phyloP scores from a whole-genome alignment of 2,329 filamentous ascomycete species.

The Aspergillus hortae region DNA sequence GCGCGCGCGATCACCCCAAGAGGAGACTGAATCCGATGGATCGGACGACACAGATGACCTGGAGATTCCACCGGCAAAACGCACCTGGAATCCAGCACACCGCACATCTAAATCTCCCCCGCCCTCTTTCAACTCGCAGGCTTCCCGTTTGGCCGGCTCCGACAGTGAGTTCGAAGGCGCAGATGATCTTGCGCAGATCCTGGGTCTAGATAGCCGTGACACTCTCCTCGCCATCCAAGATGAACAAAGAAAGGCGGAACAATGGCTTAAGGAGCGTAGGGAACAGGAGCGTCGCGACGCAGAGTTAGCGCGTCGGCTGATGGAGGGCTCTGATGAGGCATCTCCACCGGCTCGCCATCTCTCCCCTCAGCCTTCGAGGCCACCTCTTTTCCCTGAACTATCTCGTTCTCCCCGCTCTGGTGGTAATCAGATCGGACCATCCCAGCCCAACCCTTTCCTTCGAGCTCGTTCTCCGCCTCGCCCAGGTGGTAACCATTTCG shows the following conservation, averaged over 20 bases:
- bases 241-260: slow-evolving; percentile 30
- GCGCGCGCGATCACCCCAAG: slow-evolving; percentile 7
- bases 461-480: no score
- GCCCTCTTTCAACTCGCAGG: slow-evolving; percentile 1
- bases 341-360: slow-evolving; percentile 7
- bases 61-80: slow-evolving; percentile 10
- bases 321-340: slow-evolving; percentile 25
- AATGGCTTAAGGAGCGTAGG: slow-evolving; percentile 25
- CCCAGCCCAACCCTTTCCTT: no score
- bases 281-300: slow-evolving; percentile 36
- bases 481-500: no score
- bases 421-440: background rate
- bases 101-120: background rate
- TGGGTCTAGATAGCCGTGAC: slow-evolving; percentile 24
- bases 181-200: slow-evolving; percentile 19
- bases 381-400: background rate
- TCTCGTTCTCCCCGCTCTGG: background rate
- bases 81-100: background rate
- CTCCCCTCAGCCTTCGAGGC: slow-evolving; percentile 4
- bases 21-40: slow-evolving; percentile 1
- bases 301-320: slow-evolving; percentile 37
- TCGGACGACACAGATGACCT: slow-evolving; percentile 9
- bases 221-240: slow-evolving; percentile 23
- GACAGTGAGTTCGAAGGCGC: slow-evolving; percentile 1
- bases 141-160: background rate